phyloP scores from a whole-genome alignment of 257 asterid species.

The Solanum ossicruentum region DNA sequence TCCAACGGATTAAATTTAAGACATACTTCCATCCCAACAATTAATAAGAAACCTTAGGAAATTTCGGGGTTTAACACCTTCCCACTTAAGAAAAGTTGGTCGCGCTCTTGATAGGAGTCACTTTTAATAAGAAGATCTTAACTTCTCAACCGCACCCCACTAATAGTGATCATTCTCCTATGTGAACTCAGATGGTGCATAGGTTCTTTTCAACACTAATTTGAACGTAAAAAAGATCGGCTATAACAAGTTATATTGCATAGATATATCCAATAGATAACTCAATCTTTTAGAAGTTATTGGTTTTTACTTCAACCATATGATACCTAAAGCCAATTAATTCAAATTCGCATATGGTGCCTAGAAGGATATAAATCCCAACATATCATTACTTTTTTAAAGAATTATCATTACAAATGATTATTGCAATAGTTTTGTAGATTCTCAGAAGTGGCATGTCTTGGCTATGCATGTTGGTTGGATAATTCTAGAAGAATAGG shows the following conservation, averaged over 20 bases:
- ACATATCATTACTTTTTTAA: too few species aligned
- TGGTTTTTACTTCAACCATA: background rate
- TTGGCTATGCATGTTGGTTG: slow-evolving; percentile 39
- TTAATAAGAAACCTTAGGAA: too few species aligned
- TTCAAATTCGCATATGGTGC: too few species aligned
- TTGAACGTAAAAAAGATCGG: too few species aligned
- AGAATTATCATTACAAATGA: too few species aligned
- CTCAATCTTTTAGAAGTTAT: background rate
- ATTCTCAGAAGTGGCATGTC: slow-evolving; percentile 41
- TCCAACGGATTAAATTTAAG: too few species aligned
- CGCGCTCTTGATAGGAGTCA: background rate
- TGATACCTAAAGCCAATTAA: background rate
- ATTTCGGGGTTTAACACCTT: too few species aligned
- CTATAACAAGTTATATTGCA: background rate
- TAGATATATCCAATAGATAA: background rate
- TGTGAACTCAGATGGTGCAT: background rate
- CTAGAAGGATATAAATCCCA: background rate
- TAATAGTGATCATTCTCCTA: too few species aligned
- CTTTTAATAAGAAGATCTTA: background rate
- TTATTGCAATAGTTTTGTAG: too few species aligned
- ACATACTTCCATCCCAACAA: too few species aligned
- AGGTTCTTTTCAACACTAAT: background rate
- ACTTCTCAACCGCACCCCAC: background rate
- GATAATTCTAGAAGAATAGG: slow-evolving; percentile 35
- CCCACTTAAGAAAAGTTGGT: background rate